Conservation (phyloP, 2,329 filamentous ascomycete species). For the Grosmannia serpens region DNA sequence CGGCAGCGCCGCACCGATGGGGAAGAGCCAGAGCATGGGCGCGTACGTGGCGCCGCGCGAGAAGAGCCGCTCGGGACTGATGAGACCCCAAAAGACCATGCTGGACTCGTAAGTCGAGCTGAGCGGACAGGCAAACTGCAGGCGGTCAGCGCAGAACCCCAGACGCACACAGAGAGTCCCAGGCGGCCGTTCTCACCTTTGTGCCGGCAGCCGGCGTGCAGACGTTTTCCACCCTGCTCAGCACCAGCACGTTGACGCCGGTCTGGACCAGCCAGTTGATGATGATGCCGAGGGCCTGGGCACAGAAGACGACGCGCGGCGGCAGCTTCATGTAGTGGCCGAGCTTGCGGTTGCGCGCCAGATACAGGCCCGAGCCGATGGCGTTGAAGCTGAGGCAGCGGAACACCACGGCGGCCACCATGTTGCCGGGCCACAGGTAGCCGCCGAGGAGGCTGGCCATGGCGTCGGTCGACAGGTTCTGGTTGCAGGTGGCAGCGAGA, state of each 20-base stretch:
- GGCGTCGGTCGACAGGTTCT: conserved; percentile 55
- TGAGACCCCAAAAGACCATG: conserved; percentile 60
- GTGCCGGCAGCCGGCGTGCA: conserved; percentile 41
- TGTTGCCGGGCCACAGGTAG: conserved; percentile 58
- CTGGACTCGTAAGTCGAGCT: conserved; percentile 51
- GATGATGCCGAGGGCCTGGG: conserved; percentile 37
- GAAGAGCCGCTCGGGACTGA: conserved; percentile 60
- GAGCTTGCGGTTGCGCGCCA: conserved; percentile 52
- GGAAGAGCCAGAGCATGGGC: conserved; percentile 57
- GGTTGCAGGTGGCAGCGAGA: conserved; percentile 45
- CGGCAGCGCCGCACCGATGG: conserved; percentile 51
- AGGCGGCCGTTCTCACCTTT: conserved; percentile 17
- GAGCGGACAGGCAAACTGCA: conserved; percentile 38
- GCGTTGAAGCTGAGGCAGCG: conserved; percentile 47
- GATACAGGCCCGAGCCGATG: conserved; percentile 53
- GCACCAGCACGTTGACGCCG: conserved; percentile 53
- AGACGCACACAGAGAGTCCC: background rate
- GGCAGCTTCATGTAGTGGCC: conserved; percentile 57
- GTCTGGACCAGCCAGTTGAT: conserved; percentile 38
- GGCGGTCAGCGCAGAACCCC: background rate
- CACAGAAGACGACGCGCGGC: conserved; percentile 46
- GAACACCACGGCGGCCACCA: conserved; percentile 65
- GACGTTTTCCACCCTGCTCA: conserved; percentile 47
- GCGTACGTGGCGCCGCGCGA: conserved; percentile 50
- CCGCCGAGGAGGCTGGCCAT: conserved; percentile 60